Conservation (phyloP, 495 filamentous ascomycete species). For the Daldinia vernicosa region DNA sequence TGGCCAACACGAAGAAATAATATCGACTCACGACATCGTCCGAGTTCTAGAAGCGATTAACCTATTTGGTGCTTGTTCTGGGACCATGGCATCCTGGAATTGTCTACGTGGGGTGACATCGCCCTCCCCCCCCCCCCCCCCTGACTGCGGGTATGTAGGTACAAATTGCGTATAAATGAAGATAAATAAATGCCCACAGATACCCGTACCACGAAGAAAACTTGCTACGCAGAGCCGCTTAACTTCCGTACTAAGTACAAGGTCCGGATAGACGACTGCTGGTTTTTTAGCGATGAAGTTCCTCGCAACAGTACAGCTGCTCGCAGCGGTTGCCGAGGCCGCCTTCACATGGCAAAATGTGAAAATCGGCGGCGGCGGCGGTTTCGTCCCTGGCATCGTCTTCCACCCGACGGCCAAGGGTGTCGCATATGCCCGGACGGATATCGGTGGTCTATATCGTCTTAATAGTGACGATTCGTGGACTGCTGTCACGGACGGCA, state of each 20-base stretch:
- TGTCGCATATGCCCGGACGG: constrained; percentile 68
- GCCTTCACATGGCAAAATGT: constrained; percentile 60
- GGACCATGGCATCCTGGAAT: background rate
- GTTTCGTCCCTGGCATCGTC: constrained; percentile 67
- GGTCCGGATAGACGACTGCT: background rate
- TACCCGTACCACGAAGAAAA: constrained; percentile 4
- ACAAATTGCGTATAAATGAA: constrained; percentile 32
- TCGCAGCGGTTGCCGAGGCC: constrained; percentile 41
- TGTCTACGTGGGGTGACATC: constrained; percentile 12
- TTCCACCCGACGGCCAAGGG: constrained; percentile 66
- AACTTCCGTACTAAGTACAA: background rate
- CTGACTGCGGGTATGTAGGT: background rate
- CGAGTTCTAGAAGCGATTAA: background rate
- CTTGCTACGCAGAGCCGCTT: constrained; percentile 19
- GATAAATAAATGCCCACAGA: background rate
- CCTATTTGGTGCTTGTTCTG: background rate
- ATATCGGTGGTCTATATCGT: constrained; percentile 70
- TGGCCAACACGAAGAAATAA: background rate
- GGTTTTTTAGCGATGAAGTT: constrained; percentile 47
- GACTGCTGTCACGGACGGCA: constrained; percentile 64
- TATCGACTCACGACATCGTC: background rate
- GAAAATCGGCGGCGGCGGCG: constrained; percentile 64
- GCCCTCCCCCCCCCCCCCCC: background rate
- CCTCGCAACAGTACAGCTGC: constrained; percentile 45
- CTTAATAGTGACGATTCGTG: constrained; percentile 64